Evolutionary conservation across 2,329 filamentous ascomycete genomes (phyloP), one percentile per base, ranked within the genome.

Genomic region (Simplicillium aogashimaense): DNA sequence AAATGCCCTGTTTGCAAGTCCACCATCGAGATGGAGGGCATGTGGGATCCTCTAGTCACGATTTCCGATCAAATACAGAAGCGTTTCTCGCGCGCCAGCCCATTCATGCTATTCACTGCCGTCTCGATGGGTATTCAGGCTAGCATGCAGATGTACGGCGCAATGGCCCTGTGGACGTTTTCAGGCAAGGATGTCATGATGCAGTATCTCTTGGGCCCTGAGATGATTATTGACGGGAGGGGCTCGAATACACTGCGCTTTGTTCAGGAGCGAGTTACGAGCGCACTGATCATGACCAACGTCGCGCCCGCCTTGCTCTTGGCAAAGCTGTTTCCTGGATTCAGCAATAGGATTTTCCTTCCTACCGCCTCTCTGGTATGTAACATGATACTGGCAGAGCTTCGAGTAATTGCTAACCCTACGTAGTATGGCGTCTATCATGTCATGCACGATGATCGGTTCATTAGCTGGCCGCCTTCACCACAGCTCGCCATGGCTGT

Each of bases 1-100:
- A 67, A 76, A 40, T 98, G 92, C 56, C 90, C 90, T 3, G 85
- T 94, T 46, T 98, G 92, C 72, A 92, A 94, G 58, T 74, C 79
- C 2, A 74, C 78, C 48, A 94, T 97, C 52, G 67, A 75, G 39
- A 69, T 97, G 20, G 75, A 82, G 38, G 80, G 89, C 37, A 84
- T 85, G 12, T 76, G 73, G 52, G 88, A 89, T 53, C 66, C 76
- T 16, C 61, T 92, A 16, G 78, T 97, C 20, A 75, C 82, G 39
- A 52, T 81, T 1, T 74, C 81, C 45, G 76, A 83, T 38, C 58
- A 65, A 13, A 47, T 85, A 9, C 72, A 82, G 50, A 64, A 67
- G 30, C 55, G 56, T 64, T 59, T 79, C 68, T 55, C 76, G 63
- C 47, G 71, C 58, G 56, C 64, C 36, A 70, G 74, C 29, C 67